A percentile compares a stretch with the other conserved stretches of the same genome.
These are phyloP conservation scores for Fusarium goolgardi DNA, from an alignment of 2,329 filamentous ascomycete genomes.

Conservation along the genomic window DNA sequence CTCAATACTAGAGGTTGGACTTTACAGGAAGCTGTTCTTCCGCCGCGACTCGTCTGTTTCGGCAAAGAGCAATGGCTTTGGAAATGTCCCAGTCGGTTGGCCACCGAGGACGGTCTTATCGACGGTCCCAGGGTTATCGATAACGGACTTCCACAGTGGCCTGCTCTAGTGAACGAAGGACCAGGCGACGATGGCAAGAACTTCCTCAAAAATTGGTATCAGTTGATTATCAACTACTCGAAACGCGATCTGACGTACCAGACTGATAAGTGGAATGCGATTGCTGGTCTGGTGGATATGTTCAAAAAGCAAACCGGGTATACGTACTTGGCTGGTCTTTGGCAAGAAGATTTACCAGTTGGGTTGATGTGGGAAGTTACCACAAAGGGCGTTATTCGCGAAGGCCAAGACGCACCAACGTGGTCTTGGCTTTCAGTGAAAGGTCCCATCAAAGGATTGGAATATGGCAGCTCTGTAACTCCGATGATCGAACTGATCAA, in stretches of 20 bases:
- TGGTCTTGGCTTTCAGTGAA: conserved; percentile 17
- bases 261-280: conserved; percentile 6
- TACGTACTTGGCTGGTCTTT: conserved; percentile 7
- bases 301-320: neutral
- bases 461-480: accelerated
- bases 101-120: conserved; percentile 1
- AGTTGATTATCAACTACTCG: neutral
- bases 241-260: neutral
- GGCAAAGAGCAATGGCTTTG: conserved; percentile 15
- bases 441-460: neutral
- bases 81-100: conserved; percentile 15
- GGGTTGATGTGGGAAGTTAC: conserved; percentile 13
- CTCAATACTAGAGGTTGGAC: conserved; percentile 12
- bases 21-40: conserved; percentile 7
- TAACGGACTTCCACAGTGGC: conserved; percentile 2
- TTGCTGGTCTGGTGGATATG: neutral
- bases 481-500: conserved; percentile 1
- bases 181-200: neutral
- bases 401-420: neutral
- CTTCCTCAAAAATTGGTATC: conserved; percentile 1
- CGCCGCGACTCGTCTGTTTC: neutral
- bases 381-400: neutral
- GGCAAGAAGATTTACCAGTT: conserved; percentile 1
- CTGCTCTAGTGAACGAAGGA: neutral
- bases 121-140: neutral